Evolutionary conservation across 768 basidiomycete species (phyloP).

Genomic region (Cystoderma amianthinum): DNA sequence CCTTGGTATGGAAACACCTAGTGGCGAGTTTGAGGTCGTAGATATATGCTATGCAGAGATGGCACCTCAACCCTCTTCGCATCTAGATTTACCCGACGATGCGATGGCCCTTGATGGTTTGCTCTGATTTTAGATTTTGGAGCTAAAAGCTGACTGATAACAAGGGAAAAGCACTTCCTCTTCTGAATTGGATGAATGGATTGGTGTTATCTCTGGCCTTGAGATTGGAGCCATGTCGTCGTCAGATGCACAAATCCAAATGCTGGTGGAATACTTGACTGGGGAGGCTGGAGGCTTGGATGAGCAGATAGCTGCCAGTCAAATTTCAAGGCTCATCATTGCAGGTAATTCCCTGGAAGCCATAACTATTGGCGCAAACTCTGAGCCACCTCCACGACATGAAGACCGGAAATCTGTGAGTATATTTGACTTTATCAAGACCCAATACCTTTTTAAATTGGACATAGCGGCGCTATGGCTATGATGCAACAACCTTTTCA

Average conservation of each 20-base stretch:
- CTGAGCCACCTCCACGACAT: conserved; percentile 19
- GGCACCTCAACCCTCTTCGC: conserved; percentile 49
- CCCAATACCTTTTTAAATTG: conserved; percentile 4
- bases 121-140: conserved; percentile 10
- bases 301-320: conserved; percentile 58
- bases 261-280: conserved; percentile 85
- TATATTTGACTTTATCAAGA: conserved; percentile 4
- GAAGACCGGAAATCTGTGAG: conserved; percentile 56
- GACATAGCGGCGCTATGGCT: conserved; percentile 54
- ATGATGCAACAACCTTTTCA: conserved; percentile 62
- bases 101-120: conserved; percentile 69
- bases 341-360: conserved; percentile 84
- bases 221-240: conserved; percentile 61
- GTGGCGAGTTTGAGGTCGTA: conserved; percentile 90
- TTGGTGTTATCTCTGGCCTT: conserved; percentile 83
- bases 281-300: conserved; percentile 73
- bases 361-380: conserved; percentile 22
- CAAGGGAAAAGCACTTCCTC: no score
- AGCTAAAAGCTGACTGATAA: background rate
- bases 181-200: conserved; percentile 57
- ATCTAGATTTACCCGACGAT: conserved; percentile 17
- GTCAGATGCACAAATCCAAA: conserved; percentile 68
- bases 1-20: conserved; percentile 82
- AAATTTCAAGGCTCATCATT: conserved; percentile 80
- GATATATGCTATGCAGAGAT: conserved; percentile 84